These are phyloP conservation scores for Alloascoidea africana DNA, from an alignment of 805 yeast species.

Conservation along the genomic window DNA sequence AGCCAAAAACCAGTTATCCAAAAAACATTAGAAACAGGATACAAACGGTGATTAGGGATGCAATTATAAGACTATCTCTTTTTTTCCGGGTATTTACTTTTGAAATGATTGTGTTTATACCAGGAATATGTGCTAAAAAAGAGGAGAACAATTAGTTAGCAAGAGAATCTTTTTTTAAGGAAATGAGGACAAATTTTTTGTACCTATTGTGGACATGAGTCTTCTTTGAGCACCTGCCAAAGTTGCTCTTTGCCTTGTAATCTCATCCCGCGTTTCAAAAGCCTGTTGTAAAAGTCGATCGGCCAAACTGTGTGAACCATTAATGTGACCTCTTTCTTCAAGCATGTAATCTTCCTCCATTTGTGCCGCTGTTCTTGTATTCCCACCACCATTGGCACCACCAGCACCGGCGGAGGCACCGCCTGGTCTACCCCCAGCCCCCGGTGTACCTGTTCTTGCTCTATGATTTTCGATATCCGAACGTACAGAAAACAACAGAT, in stretches of 20 bases:
- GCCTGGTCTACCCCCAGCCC: constrained; percentile 7
- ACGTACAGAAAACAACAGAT: constrained; percentile 61
- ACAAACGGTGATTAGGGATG: constrained; percentile 57
- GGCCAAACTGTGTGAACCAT: constrained; percentile 56
- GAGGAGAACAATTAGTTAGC: neutral
- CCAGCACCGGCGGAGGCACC: constrained; percentile 12
- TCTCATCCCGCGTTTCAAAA: constrained; percentile 76
- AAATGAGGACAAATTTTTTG: neutral
- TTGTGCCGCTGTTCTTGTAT: constrained; percentile 6
- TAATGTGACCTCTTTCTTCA: constrained; percentile 62
- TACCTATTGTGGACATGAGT: constrained; percentile 41
- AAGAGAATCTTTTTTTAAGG: neutral
- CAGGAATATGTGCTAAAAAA: constrained; percentile 45
- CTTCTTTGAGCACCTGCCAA: constrained; percentile 50
- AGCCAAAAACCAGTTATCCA: too few relatives aligned
- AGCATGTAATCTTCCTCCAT: constrained; percentile 59
- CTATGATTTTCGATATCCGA: constrained; percentile 65
- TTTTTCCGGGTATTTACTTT: constrained; percentile 81
- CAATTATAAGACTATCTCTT: constrained; percentile 77
- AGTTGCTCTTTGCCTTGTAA: constrained; percentile 51
- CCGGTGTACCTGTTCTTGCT: constrained; percentile 19
- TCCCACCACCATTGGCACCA: neutral
- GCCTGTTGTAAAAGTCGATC: constrained; percentile 78
- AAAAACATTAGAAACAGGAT: constrained; percentile 51
- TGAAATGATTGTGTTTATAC: constrained; percentile 56